Base-by-base conservation (phyloP, 2,329 filamentous ascomycete genomes). In the Lachnellula subtilissima region DNA sequence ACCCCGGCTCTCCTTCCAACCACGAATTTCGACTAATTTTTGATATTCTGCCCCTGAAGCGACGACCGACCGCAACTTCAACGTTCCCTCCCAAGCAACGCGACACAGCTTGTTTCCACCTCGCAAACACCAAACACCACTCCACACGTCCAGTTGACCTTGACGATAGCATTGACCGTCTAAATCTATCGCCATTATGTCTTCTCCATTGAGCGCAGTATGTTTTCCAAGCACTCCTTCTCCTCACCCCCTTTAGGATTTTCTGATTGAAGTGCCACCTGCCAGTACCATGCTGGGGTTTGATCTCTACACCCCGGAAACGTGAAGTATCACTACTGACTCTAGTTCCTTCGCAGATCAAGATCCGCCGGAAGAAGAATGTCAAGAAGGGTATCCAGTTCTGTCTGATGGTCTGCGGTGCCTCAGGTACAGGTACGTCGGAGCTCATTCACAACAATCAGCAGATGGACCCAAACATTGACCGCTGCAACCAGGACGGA, bases 341-440 rank as follows among this genome's bases (percentile, higher is more conserved):
- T 48, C 48, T 55, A 57, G 47, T 37, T 56, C 47, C 65, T 66
- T 63, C 69, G 61, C 75, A 91, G 86, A 90, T 95, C 77, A 94
- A 96, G 89, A 92, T 97, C 75, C 92, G 94, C 79, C 88, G 91
- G 78, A 99, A 99, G 93, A 99, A 99, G 89, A 97, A 99, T 84
- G 93, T 99, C 80, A 71, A 71, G 63, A 71, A 71, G 65, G 94
- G 94, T 73, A 97, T 99, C 73, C 94, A 99, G 83, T 99, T 99
- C 82, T 97, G 92, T 77, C 78, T 99, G 84, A 99, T 99, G 94
- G 94, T 99, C 71, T 97, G 94, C 74, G 94, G 94, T 80, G 94
- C 94, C 73, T 97, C 93, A 69, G 94, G 94, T 76, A 97, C 94
- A 77, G 94, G 91, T 96, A 85, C 71, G 83, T 78, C 58, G 50